Percentiles rank a stretch among this genome's conserved stretches.
phyloP scores from a whole-genome alignment of 495 filamentous ascomycete genomes.

The Hypoxylon lienhwacheense region DNA sequence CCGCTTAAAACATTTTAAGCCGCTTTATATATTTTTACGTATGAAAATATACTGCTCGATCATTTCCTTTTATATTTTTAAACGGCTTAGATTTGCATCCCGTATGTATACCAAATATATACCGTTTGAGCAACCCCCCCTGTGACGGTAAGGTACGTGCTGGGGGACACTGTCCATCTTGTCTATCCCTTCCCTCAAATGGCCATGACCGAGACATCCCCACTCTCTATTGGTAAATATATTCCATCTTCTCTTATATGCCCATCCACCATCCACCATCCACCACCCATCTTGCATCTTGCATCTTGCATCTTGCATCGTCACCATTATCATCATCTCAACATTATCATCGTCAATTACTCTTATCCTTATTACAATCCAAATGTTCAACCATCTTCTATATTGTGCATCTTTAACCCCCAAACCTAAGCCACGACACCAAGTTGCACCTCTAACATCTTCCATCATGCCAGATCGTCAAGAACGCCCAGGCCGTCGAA shows the following conservation, averaged over 20 bases:
- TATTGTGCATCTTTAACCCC: conserved; percentile 21
- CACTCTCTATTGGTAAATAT: conserved; percentile 65
- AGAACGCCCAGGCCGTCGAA: conserved; percentile 62
- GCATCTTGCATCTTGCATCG: too few species aligned
- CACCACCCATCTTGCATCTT: too few species aligned
- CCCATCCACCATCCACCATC: too few species aligned
- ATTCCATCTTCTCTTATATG: conserved; percentile 6
- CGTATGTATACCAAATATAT: too few species aligned
- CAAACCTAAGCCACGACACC: conserved; percentile 21
- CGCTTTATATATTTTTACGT: too few species aligned
- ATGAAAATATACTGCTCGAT: too few species aligned
- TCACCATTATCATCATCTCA: background rate
- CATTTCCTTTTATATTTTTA: too few species aligned
- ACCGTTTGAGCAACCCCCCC: too few species aligned
- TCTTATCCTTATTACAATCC: conserved; percentile 13
- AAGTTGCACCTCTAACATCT: background rate
- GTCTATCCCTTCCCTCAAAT: conserved; percentile 43
- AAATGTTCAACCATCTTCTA: conserved; percentile 21
- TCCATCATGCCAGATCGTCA: conserved; percentile 43
- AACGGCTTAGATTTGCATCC: too few species aligned
- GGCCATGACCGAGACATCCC: conserved; percentile 68
- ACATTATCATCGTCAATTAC: conserved; percentile 6
- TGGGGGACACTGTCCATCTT: too few species aligned
- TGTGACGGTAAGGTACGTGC: too few species aligned
- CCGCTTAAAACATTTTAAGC: too few species aligned